Conservation (phyloP, 305 asterid genomes). For the Andrographis paniculata region DNA sequence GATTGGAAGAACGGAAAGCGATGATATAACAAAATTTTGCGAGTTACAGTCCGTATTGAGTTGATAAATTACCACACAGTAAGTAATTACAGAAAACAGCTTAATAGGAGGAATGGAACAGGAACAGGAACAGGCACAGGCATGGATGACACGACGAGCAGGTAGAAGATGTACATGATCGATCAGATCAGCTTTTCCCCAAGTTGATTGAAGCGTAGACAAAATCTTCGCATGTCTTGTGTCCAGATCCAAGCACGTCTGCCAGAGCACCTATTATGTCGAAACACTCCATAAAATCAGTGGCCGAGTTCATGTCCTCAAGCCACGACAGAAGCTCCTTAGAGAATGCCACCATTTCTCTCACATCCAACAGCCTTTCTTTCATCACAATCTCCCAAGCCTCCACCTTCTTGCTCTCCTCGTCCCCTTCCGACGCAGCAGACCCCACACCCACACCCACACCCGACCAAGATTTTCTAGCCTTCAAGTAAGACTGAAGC, state of each 20-base stretch:
- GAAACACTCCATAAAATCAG: conserved; percentile 82
- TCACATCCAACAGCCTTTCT: conserved; percentile 58
- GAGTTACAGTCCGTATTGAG: too few species aligned
- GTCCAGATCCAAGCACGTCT: conserved; percentile 60
- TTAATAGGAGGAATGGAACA: too few species aligned
- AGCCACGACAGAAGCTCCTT: conserved; percentile 86
- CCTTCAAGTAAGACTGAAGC: conserved; percentile 82
- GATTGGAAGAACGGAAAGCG: too few species aligned
- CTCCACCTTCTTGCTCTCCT: conserved; percentile 55
- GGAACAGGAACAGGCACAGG: background rate
- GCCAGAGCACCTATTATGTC: conserved; percentile 69
- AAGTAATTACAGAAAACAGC: too few species aligned
- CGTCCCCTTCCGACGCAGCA: conserved; percentile 33
- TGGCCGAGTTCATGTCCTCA: conserved; percentile 64
- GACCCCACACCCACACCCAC: too few species aligned
- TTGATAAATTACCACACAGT: too few species aligned
- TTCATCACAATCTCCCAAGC: conserved; percentile 86
- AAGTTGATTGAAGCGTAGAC: conserved; percentile 64
- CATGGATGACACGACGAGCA: background rate
- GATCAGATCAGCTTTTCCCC: conserved; percentile 43
- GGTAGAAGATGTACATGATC: background rate
- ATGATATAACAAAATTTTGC: too few species aligned
- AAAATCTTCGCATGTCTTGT: conserved; percentile 63
- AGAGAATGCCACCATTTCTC: conserved; percentile 78
- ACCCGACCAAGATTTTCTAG: conserved; percentile 36